These are phyloP conservation scores for Elongisporangium anandrum DNA, from an alignment of 352 stramenopile genomes.

Conservation along the genomic window DNA sequence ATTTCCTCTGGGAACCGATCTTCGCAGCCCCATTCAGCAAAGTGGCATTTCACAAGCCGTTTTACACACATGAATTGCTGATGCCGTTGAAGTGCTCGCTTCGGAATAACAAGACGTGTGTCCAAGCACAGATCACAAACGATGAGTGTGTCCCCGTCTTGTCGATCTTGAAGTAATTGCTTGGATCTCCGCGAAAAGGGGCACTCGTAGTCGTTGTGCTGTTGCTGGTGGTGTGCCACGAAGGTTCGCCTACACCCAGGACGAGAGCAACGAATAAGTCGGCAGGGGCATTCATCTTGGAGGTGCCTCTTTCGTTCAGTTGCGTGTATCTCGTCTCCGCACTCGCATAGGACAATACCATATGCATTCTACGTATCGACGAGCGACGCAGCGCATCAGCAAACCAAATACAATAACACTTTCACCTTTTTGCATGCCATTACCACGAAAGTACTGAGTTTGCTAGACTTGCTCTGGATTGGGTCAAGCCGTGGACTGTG, in stretches of 20 bases:
- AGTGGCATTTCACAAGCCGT: slow-evolving; percentile 39
- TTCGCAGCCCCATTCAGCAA: slow-evolving; percentile 46
- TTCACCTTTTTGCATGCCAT: not conserved
- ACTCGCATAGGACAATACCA: slow-evolving; percentile 41
- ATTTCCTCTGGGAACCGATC: slow-evolving; percentile 30
- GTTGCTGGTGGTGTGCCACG: slow-evolving; percentile 11
- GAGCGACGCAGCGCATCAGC: not conserved
- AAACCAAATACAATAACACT: not conserved
- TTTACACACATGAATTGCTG: slow-evolving; percentile 39
- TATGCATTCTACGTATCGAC: not conserved
- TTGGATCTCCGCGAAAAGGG: slow-evolving; percentile 18
- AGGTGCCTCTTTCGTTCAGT: slow-evolving; percentile 30
- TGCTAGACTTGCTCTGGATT: not conserved
- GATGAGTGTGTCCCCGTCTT: slow-evolving; percentile 29
- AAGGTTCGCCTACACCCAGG: slow-evolving; percentile 40
- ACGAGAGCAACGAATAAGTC: slow-evolving; percentile 34
- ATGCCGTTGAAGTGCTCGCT: slow-evolving; percentile 38
- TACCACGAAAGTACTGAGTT: not conserved
- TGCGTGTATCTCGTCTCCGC: slow-evolving; percentile 42
- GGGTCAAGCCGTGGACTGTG: too few relatives aligned
- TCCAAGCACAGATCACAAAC: slow-evolving; percentile 37
- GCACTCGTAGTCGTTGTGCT: slow-evolving; percentile 45
- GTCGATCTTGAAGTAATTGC: slow-evolving; percentile 36
- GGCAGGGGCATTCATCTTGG: slow-evolving; percentile 28
- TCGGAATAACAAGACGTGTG: slow-evolving; percentile 18